A percentile compares a stretch with the other conserved stretches of the same genome.
These are phyloP conservation scores for Gossypium rotundifolium DNA, from an alignment of 345 rosid genomes.

Conservation along the genomic window DNA sequence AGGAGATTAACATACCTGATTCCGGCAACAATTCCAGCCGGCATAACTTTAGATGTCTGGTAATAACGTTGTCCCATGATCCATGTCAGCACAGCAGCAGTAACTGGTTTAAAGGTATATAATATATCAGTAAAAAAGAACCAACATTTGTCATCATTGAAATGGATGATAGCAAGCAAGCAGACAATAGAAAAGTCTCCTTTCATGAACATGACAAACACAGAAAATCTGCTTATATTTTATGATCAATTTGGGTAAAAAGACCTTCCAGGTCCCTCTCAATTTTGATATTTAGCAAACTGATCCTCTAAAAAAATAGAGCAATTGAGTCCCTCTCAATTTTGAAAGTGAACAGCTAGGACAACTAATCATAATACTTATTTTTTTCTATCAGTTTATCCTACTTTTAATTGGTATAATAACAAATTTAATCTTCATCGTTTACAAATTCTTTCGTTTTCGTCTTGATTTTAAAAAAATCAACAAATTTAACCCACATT, in stretches of 20 bases:
- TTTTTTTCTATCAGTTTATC: no score
- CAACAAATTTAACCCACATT: no score
- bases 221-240: neutral
- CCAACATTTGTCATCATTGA: neutral
- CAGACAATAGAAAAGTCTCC: neutral
- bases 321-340: no score
- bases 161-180: neutral
- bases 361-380: no score
- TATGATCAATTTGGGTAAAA: neutral
- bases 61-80: slow-evolving; percentile 88
- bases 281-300: neutral
- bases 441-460: no score
- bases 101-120: slow-evolving; percentile 34
- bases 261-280: neutral
- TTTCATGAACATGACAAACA: slow-evolving; percentile 1
- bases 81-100: slow-evolving; percentile 60
- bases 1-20: slow-evolving; percentile 46
- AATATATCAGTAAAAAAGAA: slow-evolving; percentile 5
- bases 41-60: slow-evolving; percentile 87
- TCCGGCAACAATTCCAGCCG: slow-evolving; percentile 84
- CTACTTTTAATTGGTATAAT: no score
- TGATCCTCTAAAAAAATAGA: no score
- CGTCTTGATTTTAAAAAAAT: no score
- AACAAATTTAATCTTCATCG: no score
- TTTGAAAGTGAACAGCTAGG: no score